Evolutionary conservation across 306 rosid species (phyloP), one percentile per base, ranked within the genome.

Genomic region (Crataegus laevigata): DNA sequence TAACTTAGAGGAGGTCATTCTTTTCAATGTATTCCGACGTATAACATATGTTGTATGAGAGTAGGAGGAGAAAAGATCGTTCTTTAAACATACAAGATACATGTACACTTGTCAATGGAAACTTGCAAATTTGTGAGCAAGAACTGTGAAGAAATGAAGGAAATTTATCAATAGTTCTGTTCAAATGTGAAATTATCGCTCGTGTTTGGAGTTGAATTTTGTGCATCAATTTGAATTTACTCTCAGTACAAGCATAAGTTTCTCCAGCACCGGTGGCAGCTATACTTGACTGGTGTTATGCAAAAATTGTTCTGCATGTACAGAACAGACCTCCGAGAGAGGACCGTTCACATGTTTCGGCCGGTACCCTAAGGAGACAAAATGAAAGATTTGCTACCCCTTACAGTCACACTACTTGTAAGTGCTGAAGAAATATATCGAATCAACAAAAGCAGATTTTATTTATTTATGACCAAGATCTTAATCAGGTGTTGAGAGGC

Each of bases 1-100:
- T 36, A 75, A 55, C 58, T 54, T 67, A 69, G 69, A 25, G 28
- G 69, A 45, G 75, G 65, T 68, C 83, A 88, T 57, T 55, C 30
- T 2, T 60, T 75, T 75, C 26, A 32, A 11, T 61, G 85, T 73
- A 66, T 24, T 75, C 59, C 72, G 55, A 50, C 66, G 65, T 68
- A 30, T 77, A 15, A 38, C 77, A 26, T 59, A 51, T 58, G 72
- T 59, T 73, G 19, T 67, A 76, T 61, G 55, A 52, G 47, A 82
- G 42, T 11, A 42, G 38, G 11, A 25, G 34, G 22, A 22, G 59
- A 38, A 47, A 55, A 26, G 26, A 72, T 22, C 45, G 3, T 66
- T 47, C 30, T 62, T 25, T 51, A 8, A 28, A 60, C 40, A 14
- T 47, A 47, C 19, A 47, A 14, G 54, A 50, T 50, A 22, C 28